Evolutionary conservation across 208 protist species (phyloP).

Genomic region (Crithidia acanthocephali): DNA sequence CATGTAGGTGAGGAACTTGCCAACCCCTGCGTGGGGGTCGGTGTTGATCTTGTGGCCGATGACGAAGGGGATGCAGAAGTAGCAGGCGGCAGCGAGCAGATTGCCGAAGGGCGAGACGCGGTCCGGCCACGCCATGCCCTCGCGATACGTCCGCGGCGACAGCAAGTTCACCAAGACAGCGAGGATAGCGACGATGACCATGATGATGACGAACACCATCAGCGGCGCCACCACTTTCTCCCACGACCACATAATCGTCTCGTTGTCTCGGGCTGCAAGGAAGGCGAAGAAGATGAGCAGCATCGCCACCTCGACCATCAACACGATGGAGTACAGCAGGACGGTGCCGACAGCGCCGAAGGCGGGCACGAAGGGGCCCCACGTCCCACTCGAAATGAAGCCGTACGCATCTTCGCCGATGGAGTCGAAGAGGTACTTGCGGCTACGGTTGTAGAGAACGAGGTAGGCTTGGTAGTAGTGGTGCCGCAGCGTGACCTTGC

Average conservation of each 20-base stretch:
- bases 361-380: slow-evolving; percentile 77
- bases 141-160: slow-evolving; percentile 46
- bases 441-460: slow-evolving; percentile 73
- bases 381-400: slow-evolving; percentile 85
- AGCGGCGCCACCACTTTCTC: slow-evolving; percentile 53
- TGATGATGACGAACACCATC: slow-evolving; percentile 54
- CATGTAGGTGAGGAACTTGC: slow-evolving; percentile 66
- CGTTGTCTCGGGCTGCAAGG: slow-evolving; percentile 54
- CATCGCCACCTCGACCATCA: slow-evolving; percentile 57
- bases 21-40: slow-evolving; percentile 29
- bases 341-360: slow-evolving; percentile 59
- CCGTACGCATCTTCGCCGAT: slow-evolving; percentile 82
- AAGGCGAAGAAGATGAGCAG: slow-evolving; percentile 78
- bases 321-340: slow-evolving; percentile 63
- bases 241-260: slow-evolving; percentile 49
- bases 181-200: slow-evolving; percentile 47
- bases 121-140: slow-evolving; percentile 66
- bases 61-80: slow-evolving; percentile 72
- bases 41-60: slow-evolving; percentile 41
- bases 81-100: slow-evolving; percentile 61
- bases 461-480: slow-evolving; percentile 91
- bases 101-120: slow-evolving; percentile 81
- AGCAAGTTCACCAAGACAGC: slow-evolving; percentile 65
- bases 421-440: slow-evolving; percentile 85
- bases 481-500: slow-evolving; percentile 86